Evolutionary conservation across 208 protist species (phyloP).

Genomic region (Leishmania aethiopica): DNA sequence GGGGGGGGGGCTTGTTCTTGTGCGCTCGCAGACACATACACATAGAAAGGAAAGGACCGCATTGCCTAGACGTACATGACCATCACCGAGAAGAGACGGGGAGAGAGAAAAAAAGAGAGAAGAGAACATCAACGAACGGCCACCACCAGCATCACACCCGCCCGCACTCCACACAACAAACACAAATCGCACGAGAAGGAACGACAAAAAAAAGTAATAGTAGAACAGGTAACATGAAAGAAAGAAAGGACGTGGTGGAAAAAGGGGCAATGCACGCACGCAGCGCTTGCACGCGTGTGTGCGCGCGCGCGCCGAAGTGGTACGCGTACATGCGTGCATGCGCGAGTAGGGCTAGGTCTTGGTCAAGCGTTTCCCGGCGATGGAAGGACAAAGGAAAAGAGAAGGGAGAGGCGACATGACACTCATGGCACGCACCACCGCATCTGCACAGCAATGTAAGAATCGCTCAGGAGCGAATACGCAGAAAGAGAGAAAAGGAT

Average conservation of each 20-base stretch:
- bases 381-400: not conserved
- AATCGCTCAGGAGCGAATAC: not conserved
- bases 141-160: not conserved
- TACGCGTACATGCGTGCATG: too few relatives aligned
- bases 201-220: too few relatives aligned
- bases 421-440: not conserved
- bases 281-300: not conserved
- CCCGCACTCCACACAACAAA: too few relatives aligned
- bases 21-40: not conserved
- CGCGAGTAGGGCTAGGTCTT: not conserved
- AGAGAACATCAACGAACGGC: not conserved
- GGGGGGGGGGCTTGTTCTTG: not conserved
- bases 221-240: not conserved
- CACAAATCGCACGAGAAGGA: too few relatives aligned
- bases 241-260: not conserved
- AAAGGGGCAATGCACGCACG: not conserved
- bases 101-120: not conserved
- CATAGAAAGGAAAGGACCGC: constrained; percentile 15
- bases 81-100: not conserved
- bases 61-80: not conserved
- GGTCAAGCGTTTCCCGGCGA: not conserved
- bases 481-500: not conserved
- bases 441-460: not conserved
- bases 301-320: too few relatives aligned
- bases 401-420: not conserved